These are phyloP conservation scores for Starmerella cellae DNA, from an alignment of 805 yeast species.

Conservation along the genomic window DNA sequence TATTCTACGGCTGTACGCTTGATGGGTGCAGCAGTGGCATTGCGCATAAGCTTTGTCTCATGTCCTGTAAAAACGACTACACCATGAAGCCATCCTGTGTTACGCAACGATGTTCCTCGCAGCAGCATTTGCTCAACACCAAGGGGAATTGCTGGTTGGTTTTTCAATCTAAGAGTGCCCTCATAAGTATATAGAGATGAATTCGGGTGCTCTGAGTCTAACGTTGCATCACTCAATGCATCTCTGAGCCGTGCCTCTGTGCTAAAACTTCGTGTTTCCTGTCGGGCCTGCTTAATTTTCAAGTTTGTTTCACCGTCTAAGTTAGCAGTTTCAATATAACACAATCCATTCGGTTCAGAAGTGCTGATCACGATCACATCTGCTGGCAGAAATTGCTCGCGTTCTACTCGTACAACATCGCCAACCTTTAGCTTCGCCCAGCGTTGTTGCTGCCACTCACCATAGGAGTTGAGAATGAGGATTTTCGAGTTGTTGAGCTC, in stretches of 20 bases:
- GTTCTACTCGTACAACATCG: conserved; percentile 69
- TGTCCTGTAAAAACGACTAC: conserved; percentile 93
- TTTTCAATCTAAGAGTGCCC: conserved; percentile 52
- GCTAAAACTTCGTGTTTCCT: conserved; percentile 62
- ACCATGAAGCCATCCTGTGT: conserved; percentile 92
- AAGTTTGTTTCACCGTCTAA: conserved; percentile 95
- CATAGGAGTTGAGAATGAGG: conserved; percentile 44
- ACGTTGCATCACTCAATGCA: conserved; percentile 38
- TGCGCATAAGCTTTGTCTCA: conserved; percentile 94
- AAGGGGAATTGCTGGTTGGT: conserved; percentile 40
- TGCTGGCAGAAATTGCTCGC: conserved; percentile 89
- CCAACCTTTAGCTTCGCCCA: conserved; percentile 91
- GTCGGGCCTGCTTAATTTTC: conserved; percentile 78
- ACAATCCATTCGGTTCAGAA: conserved; percentile 95
- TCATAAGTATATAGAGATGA: conserved; percentile 89
- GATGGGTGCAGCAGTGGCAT: conserved; percentile 97
- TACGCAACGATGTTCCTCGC: conserved; percentile 90
- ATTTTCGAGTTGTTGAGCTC: conserved; percentile 74
- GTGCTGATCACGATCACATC: conserved; percentile 75
- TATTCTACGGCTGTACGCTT: conserved; percentile 94
- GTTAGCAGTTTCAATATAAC: conserved; percentile 95
- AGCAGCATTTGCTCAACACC: conserved; percentile 82
- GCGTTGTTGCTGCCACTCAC: conserved; percentile 49
- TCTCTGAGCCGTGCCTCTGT: conserved; percentile 45
- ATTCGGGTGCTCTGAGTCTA: conserved; percentile 84